Conservation (phyloP, 164 flowering plant genomes). For the Paratinospora sagittata region DNA sequence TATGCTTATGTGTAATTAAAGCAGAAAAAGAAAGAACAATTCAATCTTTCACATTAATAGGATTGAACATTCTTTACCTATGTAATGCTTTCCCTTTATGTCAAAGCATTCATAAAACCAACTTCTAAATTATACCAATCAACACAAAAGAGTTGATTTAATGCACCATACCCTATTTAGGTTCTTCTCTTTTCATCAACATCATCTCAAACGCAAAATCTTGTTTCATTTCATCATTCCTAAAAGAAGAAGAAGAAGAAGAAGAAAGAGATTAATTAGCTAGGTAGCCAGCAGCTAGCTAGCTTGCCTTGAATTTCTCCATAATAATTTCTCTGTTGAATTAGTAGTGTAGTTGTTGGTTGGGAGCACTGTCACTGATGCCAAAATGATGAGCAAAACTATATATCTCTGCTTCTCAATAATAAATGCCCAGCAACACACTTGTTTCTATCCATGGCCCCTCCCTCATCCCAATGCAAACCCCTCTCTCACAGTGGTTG, state of each 20-base stretch:
- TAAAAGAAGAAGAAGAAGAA: too few species aligned
- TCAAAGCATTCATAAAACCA: too few species aligned
- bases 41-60: not conserved
- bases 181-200: not conserved
- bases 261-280: too few species aligned
- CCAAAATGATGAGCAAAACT: slow-evolving; percentile 17
- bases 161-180: not conserved
- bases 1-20: too few species aligned
- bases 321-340: not conserved
- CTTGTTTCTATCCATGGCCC: not conserved
- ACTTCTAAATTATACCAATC: too few species aligned
- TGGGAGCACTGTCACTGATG: slow-evolving; percentile 8
- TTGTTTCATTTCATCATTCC: too few species aligned
- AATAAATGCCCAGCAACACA: not conserved
- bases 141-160: not conserved
- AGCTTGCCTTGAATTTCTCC: not conserved
- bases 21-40: not conserved
- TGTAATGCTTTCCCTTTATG: not conserved
- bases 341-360: not conserved
- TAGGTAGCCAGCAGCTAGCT: too few species aligned
- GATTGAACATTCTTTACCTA: too few species aligned
- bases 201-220: not conserved
- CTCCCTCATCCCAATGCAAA: slow-evolving; percentile 1
- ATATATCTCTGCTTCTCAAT: not conserved
- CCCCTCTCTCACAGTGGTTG: not conserved